A percentile compares a stretch with the other conserved stretches of the same genome.
These are phyloP conservation scores for Escallonia rubra DNA, from an alignment of 129 eudicot species.

Conservation along the genomic window DNA sequence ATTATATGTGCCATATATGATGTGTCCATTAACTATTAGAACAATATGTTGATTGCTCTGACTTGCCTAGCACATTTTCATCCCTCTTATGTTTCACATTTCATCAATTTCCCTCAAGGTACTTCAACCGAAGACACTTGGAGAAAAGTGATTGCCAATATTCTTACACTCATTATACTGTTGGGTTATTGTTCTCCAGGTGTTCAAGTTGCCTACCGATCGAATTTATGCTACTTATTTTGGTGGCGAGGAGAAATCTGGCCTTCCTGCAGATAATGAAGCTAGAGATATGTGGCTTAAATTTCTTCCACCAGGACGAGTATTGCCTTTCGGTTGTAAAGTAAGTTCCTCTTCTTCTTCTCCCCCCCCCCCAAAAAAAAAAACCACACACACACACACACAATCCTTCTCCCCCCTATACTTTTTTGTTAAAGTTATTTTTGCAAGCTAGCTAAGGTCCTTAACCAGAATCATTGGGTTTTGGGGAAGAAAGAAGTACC, in stretches of 20 bases:
- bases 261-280: constrained; percentile 85
- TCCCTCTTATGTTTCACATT: too few relatives aligned
- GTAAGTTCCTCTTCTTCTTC: constrained; percentile 28
- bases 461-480: too few relatives aligned
- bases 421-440: not conserved
- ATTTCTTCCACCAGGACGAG: constrained; percentile 62
- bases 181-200: constrained; percentile 38
- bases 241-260: constrained; percentile 92
- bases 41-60: too few relatives aligned
- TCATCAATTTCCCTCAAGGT: too few relatives aligned
- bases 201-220: constrained; percentile 64
- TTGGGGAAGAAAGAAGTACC: too few relatives aligned
- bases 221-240: constrained; percentile 94
- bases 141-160: too few relatives aligned
- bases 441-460: too few relatives aligned
- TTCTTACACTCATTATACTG: not conserved
- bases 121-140: too few relatives aligned
- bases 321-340: constrained; percentile 90
- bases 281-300: constrained; percentile 86
- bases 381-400: too few relatives aligned
- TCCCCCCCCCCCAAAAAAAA: not conserved
- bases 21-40: not conserved
- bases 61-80: too few relatives aligned
- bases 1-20: too few relatives aligned
- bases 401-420: not conserved